Percentiles rank a stretch among this genome's conserved stretches.
These are phyloP conservation scores for Aspergillus tubingensis DNA, from an alignment of 2,329 filamentous ascomycete genomes.

Conservation along the genomic window DNA sequence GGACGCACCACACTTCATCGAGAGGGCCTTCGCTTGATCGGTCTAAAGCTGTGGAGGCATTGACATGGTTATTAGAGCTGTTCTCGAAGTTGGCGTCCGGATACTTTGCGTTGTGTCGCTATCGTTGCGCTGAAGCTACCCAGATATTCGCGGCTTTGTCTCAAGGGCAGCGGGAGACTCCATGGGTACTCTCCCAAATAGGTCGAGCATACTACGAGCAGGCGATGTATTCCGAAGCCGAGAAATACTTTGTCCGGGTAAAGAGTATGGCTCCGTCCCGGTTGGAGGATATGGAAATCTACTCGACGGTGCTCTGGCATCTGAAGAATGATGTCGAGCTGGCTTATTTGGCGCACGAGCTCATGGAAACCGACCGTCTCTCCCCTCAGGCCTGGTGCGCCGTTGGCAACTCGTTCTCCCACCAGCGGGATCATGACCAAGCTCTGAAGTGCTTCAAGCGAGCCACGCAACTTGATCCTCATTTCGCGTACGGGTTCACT, in stretches of 20 bases:
- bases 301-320: constrained; percentile 99
- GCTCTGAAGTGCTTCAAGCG: constrained; percentile 92
- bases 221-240: constrained; percentile 79
- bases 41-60: constrained; percentile 70
- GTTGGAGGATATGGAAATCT: constrained; percentile 94
- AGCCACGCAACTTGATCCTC: constrained; percentile 84
- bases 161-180: constrained; percentile 77
- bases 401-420: constrained; percentile 89
- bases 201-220: constrained; percentile 91
- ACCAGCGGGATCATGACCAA: constrained; percentile 90
- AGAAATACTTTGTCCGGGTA: constrained; percentile 80
- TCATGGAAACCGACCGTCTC: constrained; percentile 82
- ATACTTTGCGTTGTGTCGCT: constrained; percentile 76
- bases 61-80: constrained; percentile 76
- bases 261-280: constrained; percentile 77
- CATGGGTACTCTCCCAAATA: constrained; percentile 89
- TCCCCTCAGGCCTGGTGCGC: constrained; percentile 96
- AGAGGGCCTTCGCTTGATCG: constrained; percentile 51
- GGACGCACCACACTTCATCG: constrained; percentile 28
- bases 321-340: constrained; percentile 88
- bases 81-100: constrained; percentile 79
- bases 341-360: constrained; percentile 86
- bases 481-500: constrained; percentile 94
- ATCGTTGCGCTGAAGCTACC: constrained; percentile 75
- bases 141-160: constrained; percentile 72